These are phyloP conservation scores for Phlegmacium glaucopus DNA, from an alignment of 768 basidiomycete species.

Conservation along the genomic window DNA sequence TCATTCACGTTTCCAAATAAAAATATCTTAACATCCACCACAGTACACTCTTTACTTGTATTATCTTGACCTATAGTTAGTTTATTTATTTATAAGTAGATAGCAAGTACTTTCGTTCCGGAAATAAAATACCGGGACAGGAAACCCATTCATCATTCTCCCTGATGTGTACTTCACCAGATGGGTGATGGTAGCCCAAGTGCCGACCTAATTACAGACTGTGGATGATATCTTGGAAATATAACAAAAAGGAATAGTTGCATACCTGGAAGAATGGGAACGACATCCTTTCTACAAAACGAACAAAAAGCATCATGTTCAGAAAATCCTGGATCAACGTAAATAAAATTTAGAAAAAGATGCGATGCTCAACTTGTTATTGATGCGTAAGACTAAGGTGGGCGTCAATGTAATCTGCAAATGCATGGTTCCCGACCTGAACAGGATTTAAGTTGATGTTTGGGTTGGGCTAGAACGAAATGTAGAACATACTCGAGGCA, in stretches of 20 bases:
- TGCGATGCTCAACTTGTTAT: conserved; percentile 38
- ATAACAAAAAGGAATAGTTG: neutral
- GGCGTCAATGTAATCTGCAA: conserved; percentile 55
- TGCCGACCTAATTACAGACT: conserved; percentile 24
- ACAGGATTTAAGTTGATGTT: neutral
- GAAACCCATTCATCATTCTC: conserved; percentile 46
- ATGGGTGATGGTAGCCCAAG: conserved; percentile 42
- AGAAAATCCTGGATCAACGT: neutral
- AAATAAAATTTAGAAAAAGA: too few species aligned
- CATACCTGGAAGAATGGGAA: conserved; percentile 39
- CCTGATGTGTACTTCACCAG: conserved; percentile 50
- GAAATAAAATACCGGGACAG: conserved; percentile 43
- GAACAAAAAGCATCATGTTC: neutral
- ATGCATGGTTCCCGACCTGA: conserved; percentile 53
- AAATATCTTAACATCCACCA: conserved; percentile 44
- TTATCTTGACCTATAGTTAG: conserved; percentile 54
- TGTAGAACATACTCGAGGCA: conserved; percentile 35
- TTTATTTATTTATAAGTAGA: neutral
- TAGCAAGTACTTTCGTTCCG: neutral
- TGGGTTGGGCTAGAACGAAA: conserved; percentile 21
- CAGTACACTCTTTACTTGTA: conserved; percentile 38
- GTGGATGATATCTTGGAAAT: neutral
- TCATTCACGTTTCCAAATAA: conserved; percentile 28
- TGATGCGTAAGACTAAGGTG: conserved; percentile 46
- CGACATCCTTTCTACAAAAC: conserved; percentile 32